Conservation (phyloP, 768 basidiomycete genomes). For the Wakefieldia striispora region DNA sequence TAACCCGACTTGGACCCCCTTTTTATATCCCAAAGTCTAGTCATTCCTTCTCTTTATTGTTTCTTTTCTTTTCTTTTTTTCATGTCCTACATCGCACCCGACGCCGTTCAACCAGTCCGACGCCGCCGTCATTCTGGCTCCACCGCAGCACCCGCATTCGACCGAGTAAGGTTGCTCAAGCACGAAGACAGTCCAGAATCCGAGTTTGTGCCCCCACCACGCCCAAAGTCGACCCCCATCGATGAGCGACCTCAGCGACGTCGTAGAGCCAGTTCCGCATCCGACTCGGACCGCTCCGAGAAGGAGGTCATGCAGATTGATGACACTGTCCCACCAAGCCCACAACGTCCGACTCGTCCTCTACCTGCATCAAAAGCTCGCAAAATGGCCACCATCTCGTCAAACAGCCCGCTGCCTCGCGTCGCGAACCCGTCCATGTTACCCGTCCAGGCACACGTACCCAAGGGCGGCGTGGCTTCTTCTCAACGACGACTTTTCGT, state of each 20-base stretch:
- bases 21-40: neutral
- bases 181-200: conserved; percentile 20
- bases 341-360: conserved; percentile 61
- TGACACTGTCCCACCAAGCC: conserved; percentile 17
- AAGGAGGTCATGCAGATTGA: conserved; percentile 35
- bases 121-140: conserved; percentile 67
- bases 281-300: conserved; percentile 34
- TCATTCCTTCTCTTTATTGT: neutral
- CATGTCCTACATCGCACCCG: conserved; percentile 17
- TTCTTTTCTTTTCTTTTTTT: neutral
- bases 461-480: conserved; percentile 50
- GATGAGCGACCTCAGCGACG: conserved; percentile 54
- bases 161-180: conserved; percentile 15
- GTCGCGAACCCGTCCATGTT: conserved; percentile 75
- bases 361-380: conserved; percentile 56
- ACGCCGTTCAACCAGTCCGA: conserved; percentile 30
- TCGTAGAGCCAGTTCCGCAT: conserved; percentile 42
- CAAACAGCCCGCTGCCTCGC: conserved; percentile 43
- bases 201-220: conserved; percentile 50
- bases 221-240: conserved; percentile 72
- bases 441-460: conserved; percentile 77
- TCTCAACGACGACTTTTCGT: conserved; percentile 78
- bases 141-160: conserved; percentile 34
- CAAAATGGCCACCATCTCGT: conserved; percentile 44
- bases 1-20: too few relatives aligned